Conservation (phyloP, 129 eudicot species). For the Deinandra increscens region DNA sequence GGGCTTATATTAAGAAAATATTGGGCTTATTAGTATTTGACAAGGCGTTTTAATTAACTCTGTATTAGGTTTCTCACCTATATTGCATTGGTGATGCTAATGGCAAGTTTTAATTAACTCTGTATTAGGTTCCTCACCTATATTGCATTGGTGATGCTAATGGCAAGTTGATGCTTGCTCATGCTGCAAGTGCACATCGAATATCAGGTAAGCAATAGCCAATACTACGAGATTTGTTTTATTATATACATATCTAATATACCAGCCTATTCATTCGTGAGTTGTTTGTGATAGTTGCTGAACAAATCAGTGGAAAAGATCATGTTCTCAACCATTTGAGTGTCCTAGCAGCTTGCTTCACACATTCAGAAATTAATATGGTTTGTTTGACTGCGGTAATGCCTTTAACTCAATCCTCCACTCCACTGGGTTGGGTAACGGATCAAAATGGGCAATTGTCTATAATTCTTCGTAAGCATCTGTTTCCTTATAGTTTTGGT, state of each 20-base stretch:
- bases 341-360: conserved; percentile 95
- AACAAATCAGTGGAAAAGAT: conserved; percentile 84
- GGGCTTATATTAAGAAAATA: conserved; percentile 7
- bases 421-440: background rate
- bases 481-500: too few relatives aligned
- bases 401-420: background rate
- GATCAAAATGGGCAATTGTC: background rate
- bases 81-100: conserved; percentile 99
- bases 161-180: conserved; percentile 98
- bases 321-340: conserved; percentile 89
- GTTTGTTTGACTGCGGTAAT: conserved; percentile 92
- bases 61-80: conserved; percentile 73
- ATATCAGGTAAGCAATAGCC: conserved; percentile 65
- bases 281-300: conserved; percentile 61
- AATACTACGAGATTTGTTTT: conserved; percentile 12
- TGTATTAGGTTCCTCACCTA: conserved; percentile 74
- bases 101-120: conserved; percentile 58
- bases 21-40: conserved; percentile 18
- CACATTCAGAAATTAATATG: conserved; percentile 98
- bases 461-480: too few relatives aligned
- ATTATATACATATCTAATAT: background rate
- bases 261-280: background rate
- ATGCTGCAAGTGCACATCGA: conserved; percentile 99
- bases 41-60: background rate
- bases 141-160: conserved; percentile 99